A percentile compares a stretch with the other conserved stretches of the same genome.
Conservation (phyloP, 148 eudicot species). For the Fagopyrum homotropicum region DNA sequence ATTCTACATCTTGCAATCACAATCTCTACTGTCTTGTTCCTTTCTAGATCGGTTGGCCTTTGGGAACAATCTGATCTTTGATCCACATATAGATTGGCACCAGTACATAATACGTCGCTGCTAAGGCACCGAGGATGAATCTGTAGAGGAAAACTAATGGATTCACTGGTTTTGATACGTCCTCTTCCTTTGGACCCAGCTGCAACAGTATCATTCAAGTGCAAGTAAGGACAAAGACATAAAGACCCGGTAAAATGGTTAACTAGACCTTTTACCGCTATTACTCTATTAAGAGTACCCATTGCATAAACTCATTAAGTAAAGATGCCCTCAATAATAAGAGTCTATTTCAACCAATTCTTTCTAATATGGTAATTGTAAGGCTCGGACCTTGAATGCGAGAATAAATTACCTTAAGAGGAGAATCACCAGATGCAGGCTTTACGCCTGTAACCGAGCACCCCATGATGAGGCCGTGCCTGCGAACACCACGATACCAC, state of each 20-base stretch:
- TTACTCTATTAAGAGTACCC: too few species aligned
- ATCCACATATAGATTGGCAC: conserved; percentile 93
- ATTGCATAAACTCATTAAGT: too few species aligned
- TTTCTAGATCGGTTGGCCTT: conserved; percentile 55
- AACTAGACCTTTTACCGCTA: too few species aligned
- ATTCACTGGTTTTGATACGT: conserved; percentile 57
- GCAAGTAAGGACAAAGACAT: neutral
- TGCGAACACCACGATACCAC: conserved; percentile 96
- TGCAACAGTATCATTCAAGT: conserved; percentile 17
- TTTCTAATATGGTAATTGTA: too few species aligned
- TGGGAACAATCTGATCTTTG: conserved; percentile 68
- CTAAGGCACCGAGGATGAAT: conserved; percentile 61
- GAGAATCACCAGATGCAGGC: conserved; percentile 89
- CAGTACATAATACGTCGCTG: conserved; percentile 55
- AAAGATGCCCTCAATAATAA: too few species aligned
- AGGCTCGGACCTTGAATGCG: too few species aligned
- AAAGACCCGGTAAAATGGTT: too few species aligned
- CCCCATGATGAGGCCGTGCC: conserved; percentile 96
- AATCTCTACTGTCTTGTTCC: neutral
- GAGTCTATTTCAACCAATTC: too few species aligned
- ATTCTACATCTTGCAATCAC: too few species aligned
- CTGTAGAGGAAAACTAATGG: conserved; percentile 53
- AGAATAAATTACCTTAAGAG: conserved; percentile 55
- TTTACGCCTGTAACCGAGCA: conserved; percentile 94
- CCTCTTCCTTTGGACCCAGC: conserved; percentile 86